Evolutionary conservation across 1,139 yeast species (phyloP).

Genomic region (Geotrichum fermentans): DNA sequence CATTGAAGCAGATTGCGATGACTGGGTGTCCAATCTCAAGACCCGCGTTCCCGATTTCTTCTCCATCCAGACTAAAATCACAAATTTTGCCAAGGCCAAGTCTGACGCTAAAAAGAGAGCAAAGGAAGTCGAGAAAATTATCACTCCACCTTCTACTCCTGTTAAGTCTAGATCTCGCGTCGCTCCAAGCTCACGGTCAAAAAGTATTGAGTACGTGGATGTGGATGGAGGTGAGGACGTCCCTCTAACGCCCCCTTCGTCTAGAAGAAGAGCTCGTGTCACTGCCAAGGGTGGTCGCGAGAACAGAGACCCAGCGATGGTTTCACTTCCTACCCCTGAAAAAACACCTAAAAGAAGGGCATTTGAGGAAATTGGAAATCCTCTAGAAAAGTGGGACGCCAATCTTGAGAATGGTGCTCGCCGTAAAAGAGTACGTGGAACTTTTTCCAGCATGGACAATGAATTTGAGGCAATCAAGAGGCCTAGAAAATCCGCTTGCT

Average conservation of each 20-base stretch:
- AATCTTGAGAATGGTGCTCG: not conserved
- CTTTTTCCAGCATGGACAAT: not conserved
- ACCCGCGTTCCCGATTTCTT: constrained; percentile 54
- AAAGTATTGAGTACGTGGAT: not conserved
- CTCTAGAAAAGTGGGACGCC: not conserved
- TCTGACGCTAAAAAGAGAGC: not conserved
- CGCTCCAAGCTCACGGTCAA: not conserved
- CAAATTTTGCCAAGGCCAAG: constrained; percentile 4
- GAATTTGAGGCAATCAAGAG: constrained; percentile 5
- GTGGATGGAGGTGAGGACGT: not conserved
- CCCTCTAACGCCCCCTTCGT: constrained; percentile 3
- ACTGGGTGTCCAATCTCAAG: constrained; percentile 58
- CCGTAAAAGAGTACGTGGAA: not conserved
- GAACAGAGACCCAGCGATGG: not conserved
- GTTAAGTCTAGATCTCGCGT: not conserved
- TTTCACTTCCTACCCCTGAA: constrained; percentile 3
- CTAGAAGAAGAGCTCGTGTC: not conserved
- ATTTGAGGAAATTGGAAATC: not conserved
- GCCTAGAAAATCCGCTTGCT: not conserved
- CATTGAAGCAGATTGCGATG: constrained; percentile 74
- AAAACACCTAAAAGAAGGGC: constrained; percentile 6
- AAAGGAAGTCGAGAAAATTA: not conserved
- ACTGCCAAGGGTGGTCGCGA: not conserved
- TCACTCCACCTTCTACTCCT: constrained; percentile 9
- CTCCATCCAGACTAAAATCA: constrained; percentile 48